These are phyloP conservation scores for Colletotrichum navitas DNA, from an alignment of 2,329 filamentous ascomycete species.

Conservation along the genomic window DNA sequence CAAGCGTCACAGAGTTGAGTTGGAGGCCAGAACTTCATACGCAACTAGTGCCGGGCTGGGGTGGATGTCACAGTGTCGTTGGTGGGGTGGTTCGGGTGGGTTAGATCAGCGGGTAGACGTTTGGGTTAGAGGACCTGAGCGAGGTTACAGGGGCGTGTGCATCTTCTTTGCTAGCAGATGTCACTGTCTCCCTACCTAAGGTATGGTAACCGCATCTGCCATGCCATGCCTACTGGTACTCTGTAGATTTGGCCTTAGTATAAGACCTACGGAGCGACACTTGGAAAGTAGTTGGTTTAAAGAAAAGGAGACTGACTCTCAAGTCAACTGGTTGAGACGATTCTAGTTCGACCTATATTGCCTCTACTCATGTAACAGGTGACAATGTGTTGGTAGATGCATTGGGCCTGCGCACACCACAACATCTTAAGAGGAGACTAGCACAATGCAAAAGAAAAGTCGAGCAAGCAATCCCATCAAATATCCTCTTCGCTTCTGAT, in stretches of 20 bases:
- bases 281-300: not conserved
- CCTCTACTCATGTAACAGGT: not conserved
- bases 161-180: constrained; percentile 3
- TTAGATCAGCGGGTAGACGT: constrained; percentile 33
- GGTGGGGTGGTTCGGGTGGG: constrained; percentile 22
- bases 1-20: constrained; percentile 18
- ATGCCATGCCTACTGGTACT: not conserved
- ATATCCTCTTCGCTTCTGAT: not conserved
- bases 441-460: not conserved
- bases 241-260: not conserved
- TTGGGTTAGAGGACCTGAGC: constrained; percentile 9
- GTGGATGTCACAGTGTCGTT: constrained; percentile 19
- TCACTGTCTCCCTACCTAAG: constrained; percentile 1
- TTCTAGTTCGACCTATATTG: not conserved
- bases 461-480: not conserved
- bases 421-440: not conserved
- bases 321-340: not conserved
- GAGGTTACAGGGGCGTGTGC: constrained; percentile 20
- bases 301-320: not conserved
- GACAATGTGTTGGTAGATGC: not conserved
- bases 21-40: constrained; percentile 15
- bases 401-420: not conserved
- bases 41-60: not conserved
- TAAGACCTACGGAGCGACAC: not conserved
- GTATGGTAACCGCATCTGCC: not conserved